Evolutionary conservation across 2,329 filamentous ascomycete species (phyloP).

Genomic region (Colletotrichum godetiae): DNA sequence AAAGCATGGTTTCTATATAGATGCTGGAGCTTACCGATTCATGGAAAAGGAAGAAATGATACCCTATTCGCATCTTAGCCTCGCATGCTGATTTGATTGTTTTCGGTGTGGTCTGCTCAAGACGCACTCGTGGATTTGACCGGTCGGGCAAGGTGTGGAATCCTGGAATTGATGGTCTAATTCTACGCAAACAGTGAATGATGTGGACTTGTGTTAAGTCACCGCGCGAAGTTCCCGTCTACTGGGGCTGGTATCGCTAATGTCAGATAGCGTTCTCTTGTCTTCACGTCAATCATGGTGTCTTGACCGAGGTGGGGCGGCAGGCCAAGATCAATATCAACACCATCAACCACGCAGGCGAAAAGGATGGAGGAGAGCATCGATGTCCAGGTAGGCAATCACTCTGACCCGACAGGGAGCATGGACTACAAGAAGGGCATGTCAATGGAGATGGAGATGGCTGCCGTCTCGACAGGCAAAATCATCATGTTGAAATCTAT

Average conservation of each 20-base stretch:
- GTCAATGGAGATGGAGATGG: not conserved
- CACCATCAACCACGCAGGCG: not conserved
- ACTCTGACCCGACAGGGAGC: not conserved
- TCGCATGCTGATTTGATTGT: no score
- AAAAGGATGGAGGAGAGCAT: not conserved
- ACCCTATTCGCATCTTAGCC: conserved; percentile 14
- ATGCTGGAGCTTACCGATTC: not conserved
- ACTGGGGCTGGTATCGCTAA: not conserved
- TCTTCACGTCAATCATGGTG: not conserved
- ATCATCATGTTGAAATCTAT: no score
- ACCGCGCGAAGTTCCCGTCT: no score
- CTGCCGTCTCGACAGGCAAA: no score
- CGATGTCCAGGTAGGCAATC: not conserved
- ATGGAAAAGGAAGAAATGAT: conserved; percentile 15
- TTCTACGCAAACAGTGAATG: not conserved
- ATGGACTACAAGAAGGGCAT: not conserved
- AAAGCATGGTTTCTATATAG: not conserved
- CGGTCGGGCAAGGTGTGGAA: not conserved
- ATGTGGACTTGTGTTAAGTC: not conserved
- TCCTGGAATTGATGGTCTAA: not conserved
- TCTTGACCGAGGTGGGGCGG: not conserved
- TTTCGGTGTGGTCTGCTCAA: not conserved
- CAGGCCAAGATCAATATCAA: not conserved
- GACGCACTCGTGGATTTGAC: not conserved
- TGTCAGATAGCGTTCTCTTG: not conserved